Percentiles rank a stretch among this genome's conserved stretches.
These are phyloP conservation scores for Aureobasidium sp. DNA, from an alignment of 2,329 filamentous ascomycete species.

Conservation along the genomic window DNA sequence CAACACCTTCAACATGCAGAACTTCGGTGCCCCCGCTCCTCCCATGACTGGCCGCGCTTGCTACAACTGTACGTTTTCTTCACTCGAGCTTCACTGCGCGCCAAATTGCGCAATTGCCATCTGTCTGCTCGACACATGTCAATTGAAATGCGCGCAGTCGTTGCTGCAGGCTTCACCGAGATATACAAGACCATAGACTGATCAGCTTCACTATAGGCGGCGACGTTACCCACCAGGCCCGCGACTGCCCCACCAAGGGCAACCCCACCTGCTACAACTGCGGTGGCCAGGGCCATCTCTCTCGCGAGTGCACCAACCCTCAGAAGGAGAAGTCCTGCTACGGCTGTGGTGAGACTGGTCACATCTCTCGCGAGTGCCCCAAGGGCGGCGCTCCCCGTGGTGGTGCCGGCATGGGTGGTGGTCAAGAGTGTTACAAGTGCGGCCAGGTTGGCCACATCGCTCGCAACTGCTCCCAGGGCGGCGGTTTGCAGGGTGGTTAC, in stretches of 20 bases:
- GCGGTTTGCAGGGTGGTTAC: slow-evolving; percentile 37
- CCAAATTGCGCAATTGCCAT: slow-evolving; percentile 13
- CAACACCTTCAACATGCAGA: slow-evolving; percentile 38
- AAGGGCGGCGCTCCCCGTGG: slow-evolving; percentile 38
- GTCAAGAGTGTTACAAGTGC: slow-evolving; percentile 85
- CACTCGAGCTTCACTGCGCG: neutral
- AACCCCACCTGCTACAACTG: slow-evolving; percentile 33
- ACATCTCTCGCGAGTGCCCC: slow-evolving; percentile 83
- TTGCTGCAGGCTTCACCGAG: neutral
- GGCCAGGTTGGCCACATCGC: slow-evolving; percentile 95
- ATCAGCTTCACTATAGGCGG: slow-evolving; percentile 33
- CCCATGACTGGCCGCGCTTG: slow-evolving; percentile 44
- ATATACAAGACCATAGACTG: neutral
- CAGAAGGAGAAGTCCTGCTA: slow-evolving; percentile 75
- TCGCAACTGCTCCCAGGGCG: slow-evolving; percentile 72
- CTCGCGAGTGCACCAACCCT: slow-evolving; percentile 84
- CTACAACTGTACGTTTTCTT: slow-evolving; percentile 49
- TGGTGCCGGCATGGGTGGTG: slow-evolving; percentile 28
- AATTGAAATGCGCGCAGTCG: neutral
- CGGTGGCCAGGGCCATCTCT: slow-evolving; percentile 43
- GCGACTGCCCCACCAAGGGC: slow-evolving; percentile 46
- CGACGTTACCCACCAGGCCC: slow-evolving; percentile 43
- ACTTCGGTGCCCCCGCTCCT: slow-evolving; percentile 28
- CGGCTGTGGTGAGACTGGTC: slow-evolving; percentile 73
- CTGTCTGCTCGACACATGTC: neutral